Evolutionary conservation across 1,284 basidiomycete genomes (phyloP).

Genomic region (Naganishia liquefaciens): DNA sequence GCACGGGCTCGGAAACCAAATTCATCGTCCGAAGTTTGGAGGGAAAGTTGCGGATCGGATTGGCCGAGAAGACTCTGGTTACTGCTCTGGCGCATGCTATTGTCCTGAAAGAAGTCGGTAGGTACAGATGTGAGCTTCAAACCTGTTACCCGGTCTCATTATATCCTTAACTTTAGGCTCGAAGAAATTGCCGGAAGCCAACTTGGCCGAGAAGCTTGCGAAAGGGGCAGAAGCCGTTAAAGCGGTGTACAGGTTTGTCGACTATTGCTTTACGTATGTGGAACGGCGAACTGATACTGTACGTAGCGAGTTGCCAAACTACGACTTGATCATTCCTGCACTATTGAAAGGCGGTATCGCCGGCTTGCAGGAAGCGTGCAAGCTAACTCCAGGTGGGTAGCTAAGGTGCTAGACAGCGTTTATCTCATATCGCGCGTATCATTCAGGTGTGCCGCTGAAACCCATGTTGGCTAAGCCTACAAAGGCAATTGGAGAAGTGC

Average conservation of each 20-base stretch:
- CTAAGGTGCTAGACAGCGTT: background rate
- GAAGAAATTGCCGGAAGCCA: constrained; percentile 73
- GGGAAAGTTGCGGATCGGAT: constrained; percentile 95
- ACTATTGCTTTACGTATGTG: constrained; percentile 4
- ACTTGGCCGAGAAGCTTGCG: constrained; percentile 73
- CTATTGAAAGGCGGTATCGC: constrained; percentile 77
- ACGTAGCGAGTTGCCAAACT: constrained; percentile 83
- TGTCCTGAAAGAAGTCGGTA: constrained; percentile 74
- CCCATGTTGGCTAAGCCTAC: constrained; percentile 99
- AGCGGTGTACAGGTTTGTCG: constrained; percentile 78
- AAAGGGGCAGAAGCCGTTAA: constrained; percentile 78
- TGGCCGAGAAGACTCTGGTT: constrained; percentile 90
- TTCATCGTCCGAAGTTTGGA: constrained; percentile 94
- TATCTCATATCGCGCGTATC: background rate
- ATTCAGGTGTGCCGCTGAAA: constrained; percentile 78
- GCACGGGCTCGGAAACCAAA: constrained; percentile 81
- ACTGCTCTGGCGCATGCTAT: constrained; percentile 84
- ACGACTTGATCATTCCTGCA: constrained; percentile 92
- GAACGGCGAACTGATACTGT: background rate
- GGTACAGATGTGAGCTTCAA: constrained; percentile 35
- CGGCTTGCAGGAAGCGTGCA: constrained; percentile 72
- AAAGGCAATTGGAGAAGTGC: constrained; percentile 97
- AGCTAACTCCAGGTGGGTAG: constrained; percentile 75
- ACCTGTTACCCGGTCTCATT: background rate
- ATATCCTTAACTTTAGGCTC: constrained; percentile 56